Base-by-base conservation (phyloP, 2,329 filamentous ascomycete genomes). In the Botrytis cinerea region DNA sequence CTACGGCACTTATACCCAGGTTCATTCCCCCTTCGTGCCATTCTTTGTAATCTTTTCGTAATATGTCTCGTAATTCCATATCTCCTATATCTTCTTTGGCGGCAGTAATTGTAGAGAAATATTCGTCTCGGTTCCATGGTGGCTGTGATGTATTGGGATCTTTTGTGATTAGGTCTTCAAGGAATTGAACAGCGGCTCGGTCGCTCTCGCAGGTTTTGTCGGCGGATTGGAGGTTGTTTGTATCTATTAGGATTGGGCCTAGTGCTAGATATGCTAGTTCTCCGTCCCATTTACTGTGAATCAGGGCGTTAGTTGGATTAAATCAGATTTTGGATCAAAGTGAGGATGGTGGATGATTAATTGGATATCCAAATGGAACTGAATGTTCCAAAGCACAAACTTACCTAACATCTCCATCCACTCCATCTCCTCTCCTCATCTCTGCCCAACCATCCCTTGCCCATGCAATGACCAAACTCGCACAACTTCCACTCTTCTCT, bases 41-140 rank as follows among this genome's bases (percentile, higher is more conserved):
- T 79, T 92, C 87, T 83, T 97, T 97, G 83, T 95, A 97, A 82
- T 97, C 93, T 81, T 95, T 95, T 76, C 92, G 86, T 70, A 95
- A 82, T 57, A 95, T 87, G 77, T 95, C 93, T 35, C 86, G 83
- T 76, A 94, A 82, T 54, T 83, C 84, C 63, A 96, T 82, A 0
- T 80, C 77, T 4, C 86, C 87, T 70, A 96, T 86, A 76, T 94
- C 88, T 75, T 89, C 87, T 81, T 95, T 95, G 8, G 92, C 90
- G 8, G 82, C 82, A 1, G 85, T 84, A 40, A 95, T 86, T 72
- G 88, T 83, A 7, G 86, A 80, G 79, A 88, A 93, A 81, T 91
- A 93, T 5, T 75, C 80, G 0, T 83, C 80, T 10, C 88, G 84
- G 72, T 89, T 83, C 78, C 89, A 93, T 14, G 51, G 78, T 67